These are phyloP conservation scores for Botrytis elliptica DNA, from an alignment of 2,329 filamentous ascomycete species.

Conservation along the genomic window DNA sequence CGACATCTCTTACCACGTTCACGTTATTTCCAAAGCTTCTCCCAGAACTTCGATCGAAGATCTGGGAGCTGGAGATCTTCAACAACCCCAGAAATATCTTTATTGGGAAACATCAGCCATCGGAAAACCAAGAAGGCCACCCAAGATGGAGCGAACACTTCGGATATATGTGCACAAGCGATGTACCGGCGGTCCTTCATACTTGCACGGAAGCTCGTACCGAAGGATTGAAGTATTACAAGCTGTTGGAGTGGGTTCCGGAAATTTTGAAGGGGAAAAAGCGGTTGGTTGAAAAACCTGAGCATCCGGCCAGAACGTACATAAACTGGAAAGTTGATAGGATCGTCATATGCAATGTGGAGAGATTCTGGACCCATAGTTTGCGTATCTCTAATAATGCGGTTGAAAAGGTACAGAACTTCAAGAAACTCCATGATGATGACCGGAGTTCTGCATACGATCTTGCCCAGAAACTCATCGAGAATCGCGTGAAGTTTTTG, in stretches of 20 bases:
- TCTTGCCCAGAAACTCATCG: background rate
- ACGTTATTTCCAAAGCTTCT: background rate
- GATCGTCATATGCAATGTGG: background rate
- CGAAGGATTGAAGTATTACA: background rate
- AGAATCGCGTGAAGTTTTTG: background rate
- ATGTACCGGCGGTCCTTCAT: background rate
- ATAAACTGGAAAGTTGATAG: conserved; percentile 3
- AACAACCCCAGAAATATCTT: background rate
- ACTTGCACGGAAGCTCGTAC: background rate
- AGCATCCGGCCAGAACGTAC: background rate
- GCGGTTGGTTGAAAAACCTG: background rate
- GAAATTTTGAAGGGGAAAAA: background rate
- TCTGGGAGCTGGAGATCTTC: background rate
- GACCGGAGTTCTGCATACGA: background rate
- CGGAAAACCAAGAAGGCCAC: background rate
- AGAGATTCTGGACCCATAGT: background rate
- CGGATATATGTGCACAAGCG: background rate
- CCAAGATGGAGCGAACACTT: background rate
- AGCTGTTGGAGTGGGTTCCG: background rate
- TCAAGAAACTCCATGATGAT: background rate
- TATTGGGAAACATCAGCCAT: background rate
- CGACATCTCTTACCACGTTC: background rate
- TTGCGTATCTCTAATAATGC: fast-evolving
- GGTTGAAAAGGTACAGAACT: fast-evolving
- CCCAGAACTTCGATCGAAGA: background rate